Percentiles rank a stretch among this genome's conserved stretches.
Evolutionary conservation across 1,284 basidiomycete genomes (phyloP).

Genomic region (Hymenochaete sp.): DNA sequence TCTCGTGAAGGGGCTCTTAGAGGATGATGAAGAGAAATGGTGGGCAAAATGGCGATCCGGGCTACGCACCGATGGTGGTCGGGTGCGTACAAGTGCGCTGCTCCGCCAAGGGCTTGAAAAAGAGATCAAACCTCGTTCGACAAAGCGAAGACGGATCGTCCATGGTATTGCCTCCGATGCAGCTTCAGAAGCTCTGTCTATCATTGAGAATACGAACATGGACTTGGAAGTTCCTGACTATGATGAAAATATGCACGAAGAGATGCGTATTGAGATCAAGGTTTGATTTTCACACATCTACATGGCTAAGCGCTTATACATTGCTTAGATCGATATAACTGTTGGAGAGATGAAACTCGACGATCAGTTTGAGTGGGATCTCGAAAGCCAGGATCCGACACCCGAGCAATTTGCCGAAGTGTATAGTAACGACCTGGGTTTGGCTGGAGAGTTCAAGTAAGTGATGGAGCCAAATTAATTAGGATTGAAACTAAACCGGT

Average conservation of each 20-base stretch:
- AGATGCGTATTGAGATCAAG: conserved; percentile 88
- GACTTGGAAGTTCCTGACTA: conserved; percentile 37
- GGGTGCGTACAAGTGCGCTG: conserved; percentile 21
- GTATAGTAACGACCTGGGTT: conserved; percentile 82
- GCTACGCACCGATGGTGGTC: conserved; percentile 31
- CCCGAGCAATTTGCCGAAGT: conserved; percentile 91
- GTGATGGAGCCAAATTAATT: conserved; percentile 24
- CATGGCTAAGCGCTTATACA: conserved; percentile 14
- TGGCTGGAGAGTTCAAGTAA: conserved; percentile 88
- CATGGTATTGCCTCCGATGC: conserved; percentile 19
- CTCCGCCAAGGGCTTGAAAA: conserved; percentile 24
- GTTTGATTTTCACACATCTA: conserved; percentile 31
- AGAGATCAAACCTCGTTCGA: conserved; percentile 29
- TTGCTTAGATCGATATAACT: conserved; percentile 82
- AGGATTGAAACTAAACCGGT: conserved; percentile 15
- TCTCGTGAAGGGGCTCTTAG: conserved; percentile 36
- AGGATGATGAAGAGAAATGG: conserved; percentile 48
- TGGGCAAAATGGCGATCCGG: conserved; percentile 65
- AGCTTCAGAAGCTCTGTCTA: conserved; percentile 4
- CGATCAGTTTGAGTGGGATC: conserved; percentile 98
- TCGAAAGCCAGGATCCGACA: conserved; percentile 69
- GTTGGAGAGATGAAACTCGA: conserved; percentile 90
- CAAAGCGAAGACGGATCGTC: conserved; percentile 22
- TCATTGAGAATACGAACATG: conserved; percentile 22
- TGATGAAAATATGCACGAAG: conserved; percentile 58